These are phyloP conservation scores for Quercus bicolor DNA, from an alignment of 306 rosid genomes.

Conservation along the genomic window DNA sequence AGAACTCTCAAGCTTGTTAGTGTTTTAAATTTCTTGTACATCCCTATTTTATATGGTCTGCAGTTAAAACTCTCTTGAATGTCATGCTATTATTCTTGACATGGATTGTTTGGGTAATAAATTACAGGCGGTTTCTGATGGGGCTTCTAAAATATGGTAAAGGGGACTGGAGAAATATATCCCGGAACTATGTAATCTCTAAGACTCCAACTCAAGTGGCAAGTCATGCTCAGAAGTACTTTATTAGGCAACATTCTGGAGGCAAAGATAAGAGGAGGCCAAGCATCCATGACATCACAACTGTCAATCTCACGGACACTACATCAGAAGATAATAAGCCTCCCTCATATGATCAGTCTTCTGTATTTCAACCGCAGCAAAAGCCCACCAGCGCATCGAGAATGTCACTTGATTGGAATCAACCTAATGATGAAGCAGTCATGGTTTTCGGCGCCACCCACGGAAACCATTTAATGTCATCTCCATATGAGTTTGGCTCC, in stretches of 20 bases:
- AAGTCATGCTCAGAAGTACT: slow-evolving; percentile 82
- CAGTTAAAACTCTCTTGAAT: neutral
- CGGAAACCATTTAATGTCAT: slow-evolving; percentile 38
- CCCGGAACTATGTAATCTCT: slow-evolving; percentile 69
- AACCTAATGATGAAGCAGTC: slow-evolving; percentile 34
- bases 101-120: slow-evolving; percentile 2
- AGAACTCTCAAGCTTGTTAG: neutral
- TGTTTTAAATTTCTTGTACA: neutral
- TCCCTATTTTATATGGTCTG: neutral
- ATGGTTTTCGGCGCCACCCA: slow-evolving; percentile 45
- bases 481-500: slow-evolving; percentile 43
- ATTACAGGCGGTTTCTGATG: slow-evolving; percentile 71
- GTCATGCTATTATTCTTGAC: slow-evolving; percentile 5
- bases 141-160: slow-evolving; percentile 84
- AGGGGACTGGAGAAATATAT: slow-evolving; percentile 94
- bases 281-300: slow-evolving; percentile 91
- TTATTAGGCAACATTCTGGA: slow-evolving; percentile 77
- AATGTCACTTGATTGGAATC: slow-evolving; percentile 37
- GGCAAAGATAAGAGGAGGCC: slow-evolving; percentile 88
- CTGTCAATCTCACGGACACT: slow-evolving; percentile 57
- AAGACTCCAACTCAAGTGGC: slow-evolving; percentile 63
- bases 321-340: slow-evolving; percentile 36
- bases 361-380: slow-evolving; percentile 35
- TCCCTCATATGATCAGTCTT: slow-evolving; percentile 33
- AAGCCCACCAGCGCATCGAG: slow-evolving; percentile 31